Percentiles rank a stretch among this genome's conserved stretches.
Conservation (phyloP, 2,329 filamentous ascomycete species). For the Penicillium sp. region DNA sequence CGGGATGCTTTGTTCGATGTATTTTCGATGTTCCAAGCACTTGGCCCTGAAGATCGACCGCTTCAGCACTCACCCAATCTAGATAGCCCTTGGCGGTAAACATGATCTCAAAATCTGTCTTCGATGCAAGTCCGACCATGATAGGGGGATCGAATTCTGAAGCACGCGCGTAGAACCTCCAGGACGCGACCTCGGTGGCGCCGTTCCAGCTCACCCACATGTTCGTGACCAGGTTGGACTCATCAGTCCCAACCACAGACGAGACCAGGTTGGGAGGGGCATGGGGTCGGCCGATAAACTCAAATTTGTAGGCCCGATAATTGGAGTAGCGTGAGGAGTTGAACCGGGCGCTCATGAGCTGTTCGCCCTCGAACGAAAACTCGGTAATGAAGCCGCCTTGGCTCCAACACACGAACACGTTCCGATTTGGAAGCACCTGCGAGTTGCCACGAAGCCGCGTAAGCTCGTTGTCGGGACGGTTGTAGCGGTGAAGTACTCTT, state of each 20-base stretch:
- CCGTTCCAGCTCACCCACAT: conserved; percentile 35
- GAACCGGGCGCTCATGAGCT: conserved; percentile 31
- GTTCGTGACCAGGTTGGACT: conserved; percentile 23
- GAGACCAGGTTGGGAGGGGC: conserved; percentile 27
- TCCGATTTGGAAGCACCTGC: conserved; percentile 30
- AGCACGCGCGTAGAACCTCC: conserved; percentile 30
- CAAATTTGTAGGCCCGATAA: conserved; percentile 37
- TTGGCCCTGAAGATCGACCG: conserved; percentile 14
- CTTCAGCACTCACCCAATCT: conserved; percentile 19
- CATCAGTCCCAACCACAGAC: conserved; percentile 23
- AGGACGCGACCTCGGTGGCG: conserved; percentile 33
- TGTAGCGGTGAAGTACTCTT: conserved; percentile 21
- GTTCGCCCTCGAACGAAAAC: conserved; percentile 22
- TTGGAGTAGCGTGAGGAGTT: conserved; percentile 27
- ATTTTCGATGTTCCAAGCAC: conserved; percentile 14
- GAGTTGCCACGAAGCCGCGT: conserved; percentile 32
- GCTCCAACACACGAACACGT: conserved; percentile 35
- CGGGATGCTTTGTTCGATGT: conserved; percentile 14
- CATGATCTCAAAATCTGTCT: conserved; percentile 18
- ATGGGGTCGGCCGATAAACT: conserved; percentile 29
- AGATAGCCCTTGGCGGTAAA: conserved; percentile 17
- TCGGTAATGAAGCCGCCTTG: conserved; percentile 31
- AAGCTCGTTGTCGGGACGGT: conserved; percentile 28
- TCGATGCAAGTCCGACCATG: conserved; percentile 14
- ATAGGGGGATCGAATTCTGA: conserved; percentile 17